Evolutionary conservation across 2,329 filamentous ascomycete genomes (phyloP), one percentile per base, ranked within the genome.

Genomic region (Aspergillus proliferans): DNA sequence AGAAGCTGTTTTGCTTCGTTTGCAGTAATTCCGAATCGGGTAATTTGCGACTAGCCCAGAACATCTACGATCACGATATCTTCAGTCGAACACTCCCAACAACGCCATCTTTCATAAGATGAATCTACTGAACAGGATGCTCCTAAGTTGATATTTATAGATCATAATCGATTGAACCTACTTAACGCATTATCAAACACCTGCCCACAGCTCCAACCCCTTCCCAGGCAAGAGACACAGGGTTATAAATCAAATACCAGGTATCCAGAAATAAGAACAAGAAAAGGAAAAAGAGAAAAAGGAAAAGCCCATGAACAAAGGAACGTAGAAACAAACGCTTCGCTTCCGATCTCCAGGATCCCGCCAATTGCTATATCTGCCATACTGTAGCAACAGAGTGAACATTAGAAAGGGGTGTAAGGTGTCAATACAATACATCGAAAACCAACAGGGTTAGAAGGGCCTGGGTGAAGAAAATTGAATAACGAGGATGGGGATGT

Each of bases 351-450:
- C 52, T 53, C 53, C 47, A 43, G 39, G 39, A 41, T 41, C 19
- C 26, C 39, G 21, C 39, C 39, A 41, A 41, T 24, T 41, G 41
- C 41, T 26, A 47, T 47, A 47, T 46, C 52, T 50, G 28, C 43
- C 9, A 52, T 48, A 49, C 49, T 53, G 46, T 34, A 40, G 47
- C 46, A 50, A 57, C 56, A 45, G 41, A 42, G 33, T 45, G 38
- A 46, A 48, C 41, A 53, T 59, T 55, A 53, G 48, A 59, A 57
- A 56, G 36, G 34, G 40, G 47, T 19, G 51, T 54, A 47, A 45
- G 33, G 34, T 40, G 47, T 52, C 50, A 52, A 55, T 53, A 58
- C 52, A 52, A 49, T 61, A 60, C 55, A 58, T 56, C 52, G 47
- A 54, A 55, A 51, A 44, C 51, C 48, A 46, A 42, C 40, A 14